Evolutionary conservation across 139 green algal genomes (phyloP).

Genomic region (Marvania coccoides): DNA sequence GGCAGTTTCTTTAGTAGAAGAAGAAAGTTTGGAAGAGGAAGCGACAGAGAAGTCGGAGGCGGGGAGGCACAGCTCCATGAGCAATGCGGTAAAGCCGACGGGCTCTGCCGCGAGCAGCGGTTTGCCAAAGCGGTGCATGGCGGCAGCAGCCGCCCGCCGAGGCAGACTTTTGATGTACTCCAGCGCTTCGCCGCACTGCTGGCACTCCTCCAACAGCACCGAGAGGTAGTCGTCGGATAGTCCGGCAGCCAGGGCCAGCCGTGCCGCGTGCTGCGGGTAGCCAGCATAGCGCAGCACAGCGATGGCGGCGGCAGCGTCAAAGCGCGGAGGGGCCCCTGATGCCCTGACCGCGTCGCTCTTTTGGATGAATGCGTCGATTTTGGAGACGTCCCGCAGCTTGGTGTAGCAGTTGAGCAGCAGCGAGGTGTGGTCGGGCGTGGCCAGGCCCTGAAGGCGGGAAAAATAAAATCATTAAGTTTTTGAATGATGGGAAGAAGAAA

Average conservation of each 20-base stretch:
- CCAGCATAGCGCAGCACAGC: slow-evolving; percentile 69
- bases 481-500: not conserved
- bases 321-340: slow-evolving; percentile 34
- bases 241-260: slow-evolving; percentile 54
- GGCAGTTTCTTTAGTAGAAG: not conserved
- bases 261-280: slow-evolving; percentile 84
- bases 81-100: slow-evolving; percentile 66
- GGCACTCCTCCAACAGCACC: slow-evolving; percentile 83
- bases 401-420: slow-evolving; percentile 95
- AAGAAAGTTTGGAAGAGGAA: not conserved
- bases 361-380: slow-evolving; percentile 72
- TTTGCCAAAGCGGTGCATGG: slow-evolving; percentile 72
- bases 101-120: slow-evolving; percentile 43
- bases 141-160: slow-evolving; percentile 26
- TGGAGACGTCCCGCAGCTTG: slow-evolving; percentile 73
- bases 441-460: slow-evolving; percentile 41
- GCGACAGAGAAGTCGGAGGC: not conserved
- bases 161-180: slow-evolving; percentile 51
- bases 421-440: slow-evolving; percentile 85
- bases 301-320: slow-evolving; percentile 85
- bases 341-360: not conserved
- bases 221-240: slow-evolving; percentile 67
- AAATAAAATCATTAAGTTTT: not conserved
- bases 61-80: slow-evolving; percentile 83
- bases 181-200: slow-evolving; percentile 66